Evolutionary conservation across 768 basidiomycete genomes (phyloP).

Genomic region (Dioszegia hungarica): DNA sequence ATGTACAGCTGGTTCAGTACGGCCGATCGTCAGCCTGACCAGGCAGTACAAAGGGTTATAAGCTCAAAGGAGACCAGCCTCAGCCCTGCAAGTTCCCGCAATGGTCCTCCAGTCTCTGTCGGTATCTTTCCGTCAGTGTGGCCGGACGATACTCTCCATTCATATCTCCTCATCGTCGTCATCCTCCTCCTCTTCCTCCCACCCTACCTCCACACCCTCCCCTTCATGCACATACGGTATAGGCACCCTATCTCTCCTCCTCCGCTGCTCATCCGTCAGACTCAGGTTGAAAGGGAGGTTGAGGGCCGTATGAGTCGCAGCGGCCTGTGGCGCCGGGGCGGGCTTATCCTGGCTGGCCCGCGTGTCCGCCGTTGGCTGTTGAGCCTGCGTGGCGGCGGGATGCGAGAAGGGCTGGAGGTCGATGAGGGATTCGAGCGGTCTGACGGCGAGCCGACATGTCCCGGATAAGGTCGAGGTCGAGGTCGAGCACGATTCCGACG

Average conservation of each 20-base stretch:
- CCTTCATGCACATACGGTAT: slow-evolving; percentile 88
- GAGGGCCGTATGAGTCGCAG: slow-evolving; percentile 59
- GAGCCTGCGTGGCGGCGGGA: slow-evolving; percentile 32
- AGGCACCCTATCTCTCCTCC: slow-evolving; percentile 72
- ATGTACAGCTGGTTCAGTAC: too few species aligned
- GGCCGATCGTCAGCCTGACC: too few species aligned
- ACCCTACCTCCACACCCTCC: slow-evolving; percentile 45
- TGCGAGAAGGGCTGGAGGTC: slow-evolving; percentile 17
- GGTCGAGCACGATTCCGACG: too few species aligned
- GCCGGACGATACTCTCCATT: too few species aligned
- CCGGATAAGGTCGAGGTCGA: background rate
- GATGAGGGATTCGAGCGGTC: slow-evolving; percentile 4
- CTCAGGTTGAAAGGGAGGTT: slow-evolving; percentile 81
- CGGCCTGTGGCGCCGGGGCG: slow-evolving; percentile 16
- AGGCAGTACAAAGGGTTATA: too few species aligned
- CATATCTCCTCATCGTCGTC: slow-evolving; percentile 36
- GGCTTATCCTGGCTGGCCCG: background rate
- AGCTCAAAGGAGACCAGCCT: too few species aligned
- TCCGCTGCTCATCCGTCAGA: slow-evolving; percentile 75
- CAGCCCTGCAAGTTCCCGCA: too few species aligned
- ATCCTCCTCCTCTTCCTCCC: slow-evolving; percentile 34
- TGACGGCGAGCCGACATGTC: too few species aligned
- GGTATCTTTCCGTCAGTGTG: too few species aligned
- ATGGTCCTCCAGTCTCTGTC: too few species aligned
- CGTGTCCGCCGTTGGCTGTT: slow-evolving; percentile 36